Base-by-base conservation (phyloP, 108 stramenopile species). In the Nitzschia sp. region DNA sequence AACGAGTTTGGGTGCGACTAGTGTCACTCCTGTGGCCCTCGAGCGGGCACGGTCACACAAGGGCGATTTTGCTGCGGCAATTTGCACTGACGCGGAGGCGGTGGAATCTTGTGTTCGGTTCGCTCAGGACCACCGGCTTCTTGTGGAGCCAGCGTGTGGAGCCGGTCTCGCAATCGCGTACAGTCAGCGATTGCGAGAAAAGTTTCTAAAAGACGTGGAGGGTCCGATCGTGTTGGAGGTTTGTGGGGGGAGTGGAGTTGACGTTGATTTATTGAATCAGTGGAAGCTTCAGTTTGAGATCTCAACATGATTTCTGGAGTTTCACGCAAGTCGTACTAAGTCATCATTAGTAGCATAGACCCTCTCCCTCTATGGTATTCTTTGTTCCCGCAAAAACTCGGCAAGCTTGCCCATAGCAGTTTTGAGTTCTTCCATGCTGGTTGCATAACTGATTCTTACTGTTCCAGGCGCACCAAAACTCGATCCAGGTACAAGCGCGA, bases 401-500 rank as follows among this genome's bases (percentile, higher is more conserved):
- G 64, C 45, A 31, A 95, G 54, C 66, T 91, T 91, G 0, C 57
- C 59, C 85, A 97, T 91, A 31, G 97, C 94, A 8, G 78, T 68
- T 59, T 78, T 66, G 54, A 98, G 78, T 59, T 94, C 96, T 54
- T 92, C 93, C 80, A 90, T 75, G 54, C 93, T 92, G 23, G 98
- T 92, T n/a, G 98, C 98, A 78, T 97, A 98, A 69, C 93, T 94
- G 47, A 98, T 81, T 29, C 98, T 90, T 15, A 97, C 81, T 0
- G 92, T 91, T 2, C 88, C 90, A 3, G 93, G 82, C n/a, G 92
- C 94, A 33, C 97, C 97, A 77, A 98, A 98, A 54, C 85, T 85
- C 4, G 86, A 88, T 33, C 98, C 98, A 1, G 98, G 96, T n/a
- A 97, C 97, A 56, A 98, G 71, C 2, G 98, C 98, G 59, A 98